Base-by-base conservation (phyloP, 129 eudicot genomes). In the Oenanthe sinensis region DNA sequence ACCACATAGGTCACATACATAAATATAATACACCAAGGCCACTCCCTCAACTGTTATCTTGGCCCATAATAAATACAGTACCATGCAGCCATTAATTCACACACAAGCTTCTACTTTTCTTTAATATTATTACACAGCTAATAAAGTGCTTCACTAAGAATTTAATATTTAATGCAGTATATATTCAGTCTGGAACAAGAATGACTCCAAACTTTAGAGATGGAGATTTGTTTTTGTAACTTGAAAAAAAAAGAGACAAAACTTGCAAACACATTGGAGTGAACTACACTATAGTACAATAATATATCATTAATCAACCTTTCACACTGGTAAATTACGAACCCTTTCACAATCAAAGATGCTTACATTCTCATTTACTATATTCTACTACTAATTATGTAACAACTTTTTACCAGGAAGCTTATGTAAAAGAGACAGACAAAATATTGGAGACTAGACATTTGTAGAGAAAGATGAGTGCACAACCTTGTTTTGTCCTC, bases 401-500 rank as follows among this genome's bases (percentile, higher is more conserved):
- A 39, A 67, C 81, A 82, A 81, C 52, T 77, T 40, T 52, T 15
- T 62, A 39, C 81, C 33, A 60, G 33, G 65, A 24, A 60, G 5
- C 69, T 77, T 10, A 19, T 69, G 44, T 67, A 68, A 26, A 48
- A 68, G 54, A 83, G 37, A 74, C 55, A 71, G 47, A 76, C 43
- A 60, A 71, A 19, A 80, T 22, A 71, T 2, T 17, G 63, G 74
- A 54, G 36, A 82, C 79, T 81, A 93, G 74, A 89, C 88, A 85
- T 85, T 83, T 74, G 84, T 79, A 67, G 92, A 42, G 77, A 81
- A 86, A 75, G 91, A 85, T 11, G 92, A 85, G 70, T 87, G 90
- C 76, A 82, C 89, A 68, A 88, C 88, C 87, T 90, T 93, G 87
- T 90, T 86, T 75, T 87, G 96, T 77, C 85, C 91, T n/a, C 98